Base-by-base conservation (phyloP, 305 asterid genomes). In the Euphrasia arctica region DNA sequence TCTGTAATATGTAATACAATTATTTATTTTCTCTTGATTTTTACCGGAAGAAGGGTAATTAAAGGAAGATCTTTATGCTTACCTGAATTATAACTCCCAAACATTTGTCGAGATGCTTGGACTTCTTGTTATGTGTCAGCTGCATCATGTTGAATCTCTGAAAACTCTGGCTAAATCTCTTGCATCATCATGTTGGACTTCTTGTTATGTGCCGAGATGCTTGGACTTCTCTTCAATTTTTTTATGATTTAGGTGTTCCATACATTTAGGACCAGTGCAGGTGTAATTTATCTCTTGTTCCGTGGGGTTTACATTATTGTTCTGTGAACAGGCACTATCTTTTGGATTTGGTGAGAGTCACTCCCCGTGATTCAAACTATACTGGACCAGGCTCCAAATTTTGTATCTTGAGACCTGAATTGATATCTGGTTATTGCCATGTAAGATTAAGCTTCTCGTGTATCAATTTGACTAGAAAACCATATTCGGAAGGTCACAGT, bases 351-450 rank as follows among this genome's bases (percentile, higher is more conserved):
- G 83, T 88, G 96, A 91, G 97, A 82, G 92, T 81, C 82, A 91
- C 97, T 72, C 97, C 97, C 36, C 95, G 97, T 48, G 97, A 91
- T 83, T 93, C 96, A 75, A 91, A 88, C 67, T 86, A 81, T 71
- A 81, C 71, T 28, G 95, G 91, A 65, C 62, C 90, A 54, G 88
- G 84, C 73, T 86, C 96, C 68, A 84, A 88, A 80, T 91, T 86
- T 82, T 83, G 94, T 74, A 88, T 91, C 74, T 79, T 91, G 83
- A 87, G 97, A 71, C 91, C 95, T 69, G 97, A 91, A 70, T 73
- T 91, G 64, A 81, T 86, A 64, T 73, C 91, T 72, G 79, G 90
- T 29, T 88, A 81, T 74, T 79, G 80, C 83, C 85, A 80, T 72
- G 97, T 91, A 67, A 79, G 85, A 67, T 50, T 74, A 58, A 43